phyloP scores from a whole-genome alignment of 331 rosid genomes.

The Malus hybrid region DNA sequence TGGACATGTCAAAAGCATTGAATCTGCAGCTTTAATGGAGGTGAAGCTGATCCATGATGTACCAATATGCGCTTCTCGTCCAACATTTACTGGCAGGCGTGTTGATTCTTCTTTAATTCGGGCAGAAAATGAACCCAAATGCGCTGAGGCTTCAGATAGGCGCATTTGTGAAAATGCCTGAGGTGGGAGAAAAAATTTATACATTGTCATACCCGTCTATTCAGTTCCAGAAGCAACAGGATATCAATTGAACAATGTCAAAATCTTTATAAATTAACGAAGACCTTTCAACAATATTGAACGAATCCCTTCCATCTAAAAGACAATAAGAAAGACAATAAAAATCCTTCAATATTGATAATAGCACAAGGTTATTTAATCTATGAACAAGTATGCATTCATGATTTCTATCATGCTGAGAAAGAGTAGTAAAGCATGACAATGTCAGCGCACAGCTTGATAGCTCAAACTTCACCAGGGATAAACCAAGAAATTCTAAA shows the following conservation, averaged over 20 bases:
- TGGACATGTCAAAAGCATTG: constrained; percentile 84
- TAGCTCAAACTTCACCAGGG: neutral
- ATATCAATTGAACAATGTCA: neutral
- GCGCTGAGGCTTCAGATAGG: constrained; percentile 88
- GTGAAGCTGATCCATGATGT: constrained; percentile 86
- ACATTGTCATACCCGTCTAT: neutral
- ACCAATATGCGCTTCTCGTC: constrained; percentile 60
- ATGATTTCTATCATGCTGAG: too few relatives aligned
- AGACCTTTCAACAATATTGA: neutral
- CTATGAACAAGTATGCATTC: neutral
- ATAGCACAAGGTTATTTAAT: neutral
- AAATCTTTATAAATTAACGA: neutral
- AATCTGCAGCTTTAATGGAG: constrained; percentile 81
- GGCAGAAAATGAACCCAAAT: constrained; percentile 90
- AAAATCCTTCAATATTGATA: neutral
- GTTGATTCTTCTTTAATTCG: constrained; percentile 84
- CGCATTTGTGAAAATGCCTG: constrained; percentile 99
- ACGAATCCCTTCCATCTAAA: neutral
- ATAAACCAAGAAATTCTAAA: neutral
- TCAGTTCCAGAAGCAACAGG: neutral
- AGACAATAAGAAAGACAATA: neutral
- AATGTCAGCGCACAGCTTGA: neutral
- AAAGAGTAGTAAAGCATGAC: too few relatives aligned
- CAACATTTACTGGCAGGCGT: constrained; percentile 45
- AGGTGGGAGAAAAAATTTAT: neutral